A percentile compares a stretch with the other conserved stretches of the same genome.
These are phyloP conservation scores for Podospora sp. DNA, from an alignment of 495 filamentous ascomycete genomes.

Conservation along the genomic window DNA sequence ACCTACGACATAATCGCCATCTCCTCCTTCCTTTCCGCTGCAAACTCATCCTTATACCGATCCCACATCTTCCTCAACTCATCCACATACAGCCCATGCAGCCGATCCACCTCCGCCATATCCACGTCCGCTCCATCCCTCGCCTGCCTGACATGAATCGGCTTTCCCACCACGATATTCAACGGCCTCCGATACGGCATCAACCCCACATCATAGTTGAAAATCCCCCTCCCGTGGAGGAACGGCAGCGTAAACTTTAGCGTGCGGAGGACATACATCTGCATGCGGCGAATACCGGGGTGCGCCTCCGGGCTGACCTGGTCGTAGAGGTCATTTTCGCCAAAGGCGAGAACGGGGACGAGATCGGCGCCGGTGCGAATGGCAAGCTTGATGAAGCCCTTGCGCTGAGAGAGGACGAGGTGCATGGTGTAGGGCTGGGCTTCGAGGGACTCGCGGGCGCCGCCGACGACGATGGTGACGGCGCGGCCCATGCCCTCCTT, in stretches of 20 bases:
- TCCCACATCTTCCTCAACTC: constrained; percentile 87
- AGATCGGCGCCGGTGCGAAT: constrained; percentile 87
- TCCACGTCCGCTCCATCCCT: constrained; percentile 51
- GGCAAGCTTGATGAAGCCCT: constrained; percentile 92
- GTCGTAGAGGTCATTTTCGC: constrained; percentile 95
- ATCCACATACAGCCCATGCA: constrained; percentile 76
- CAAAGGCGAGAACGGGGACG: constrained; percentile 88
- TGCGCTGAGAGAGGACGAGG: constrained; percentile 77
- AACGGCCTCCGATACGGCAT: constrained; percentile 89
- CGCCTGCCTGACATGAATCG: constrained; percentile 63
- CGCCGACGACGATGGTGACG: constrained; percentile 94
- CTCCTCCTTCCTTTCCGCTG: constrained; percentile 68
- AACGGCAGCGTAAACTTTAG: constrained; percentile 93
- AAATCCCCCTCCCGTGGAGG: constrained; percentile 87
- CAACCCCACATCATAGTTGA: constrained; percentile 95
- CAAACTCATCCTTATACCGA: constrained; percentile 84
- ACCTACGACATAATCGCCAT: constrained; percentile 73
- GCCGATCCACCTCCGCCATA: constrained; percentile 71
- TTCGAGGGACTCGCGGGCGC: constrained; percentile 87
- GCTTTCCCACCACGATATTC: constrained; percentile 84
- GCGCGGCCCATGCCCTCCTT: constrained; percentile 90
- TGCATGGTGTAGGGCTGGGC: constrained; percentile 73
- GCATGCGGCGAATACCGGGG: constrained; percentile 71
- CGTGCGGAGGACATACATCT: constrained; percentile 77
- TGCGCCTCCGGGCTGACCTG: constrained; percentile 73